Conservation (phyloP, 768 basidiomycete species). For the Pleurotus eryngii region DNA sequence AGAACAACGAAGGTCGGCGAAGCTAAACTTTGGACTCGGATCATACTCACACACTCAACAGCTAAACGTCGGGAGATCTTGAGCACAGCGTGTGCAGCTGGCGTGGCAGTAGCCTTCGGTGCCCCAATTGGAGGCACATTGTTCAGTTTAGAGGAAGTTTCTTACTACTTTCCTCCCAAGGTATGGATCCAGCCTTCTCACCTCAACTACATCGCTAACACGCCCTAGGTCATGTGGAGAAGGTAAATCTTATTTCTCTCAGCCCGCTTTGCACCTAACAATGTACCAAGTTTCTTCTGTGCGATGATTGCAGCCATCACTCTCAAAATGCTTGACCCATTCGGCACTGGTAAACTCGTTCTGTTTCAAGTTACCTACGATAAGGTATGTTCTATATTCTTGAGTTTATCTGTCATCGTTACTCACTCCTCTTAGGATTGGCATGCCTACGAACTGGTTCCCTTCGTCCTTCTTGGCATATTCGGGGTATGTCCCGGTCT, state of each 20-base stretch:
- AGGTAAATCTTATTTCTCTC: conserved; percentile 46
- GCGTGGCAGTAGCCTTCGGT: conserved; percentile 96
- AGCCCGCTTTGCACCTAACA: conserved; percentile 16
- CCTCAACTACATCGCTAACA: neutral
- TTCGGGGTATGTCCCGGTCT: conserved; percentile 62
- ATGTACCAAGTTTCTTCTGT: conserved; percentile 79
- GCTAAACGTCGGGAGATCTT: conserved; percentile 93
- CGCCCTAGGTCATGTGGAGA: conserved; percentile 83
- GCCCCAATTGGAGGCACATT: conserved; percentile 93
- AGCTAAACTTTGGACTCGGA: no score
- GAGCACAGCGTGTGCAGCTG: conserved; percentile 94
- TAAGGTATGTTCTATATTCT: conserved; percentile 42
- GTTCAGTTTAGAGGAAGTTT: conserved; percentile 93
- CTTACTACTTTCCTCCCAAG: conserved; percentile 96
- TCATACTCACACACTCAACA: conserved; percentile 21
- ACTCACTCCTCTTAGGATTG: conserved; percentile 59
- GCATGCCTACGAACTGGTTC: conserved; percentile 85
- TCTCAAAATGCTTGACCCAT: conserved; percentile 88
- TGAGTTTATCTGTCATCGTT: neutral
- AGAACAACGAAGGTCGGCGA: conserved; percentile 83
- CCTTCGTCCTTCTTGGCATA: conserved; percentile 84
- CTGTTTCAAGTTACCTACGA: conserved; percentile 90
- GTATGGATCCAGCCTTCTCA: conserved; percentile 26
- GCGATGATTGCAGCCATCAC: conserved; percentile 97
- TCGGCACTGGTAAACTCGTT: conserved; percentile 92